Conservation (phyloP, 352 stramenopile species). For the Phytophthora megakarya region DNA sequence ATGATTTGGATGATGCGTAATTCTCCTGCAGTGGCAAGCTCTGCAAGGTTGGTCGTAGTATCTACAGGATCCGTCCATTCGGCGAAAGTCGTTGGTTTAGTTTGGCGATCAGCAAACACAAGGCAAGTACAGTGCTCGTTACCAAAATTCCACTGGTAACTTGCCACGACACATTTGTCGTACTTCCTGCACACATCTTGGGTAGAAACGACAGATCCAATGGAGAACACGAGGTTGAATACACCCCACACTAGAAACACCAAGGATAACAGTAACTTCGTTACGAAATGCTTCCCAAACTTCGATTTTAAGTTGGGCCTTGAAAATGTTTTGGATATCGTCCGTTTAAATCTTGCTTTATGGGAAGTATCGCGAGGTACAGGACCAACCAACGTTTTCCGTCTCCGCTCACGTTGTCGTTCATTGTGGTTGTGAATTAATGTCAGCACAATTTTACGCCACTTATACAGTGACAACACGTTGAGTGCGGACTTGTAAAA, state of each 20-base stretch:
- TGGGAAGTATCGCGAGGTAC: not conserved
- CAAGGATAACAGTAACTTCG: constrained; percentile 40
- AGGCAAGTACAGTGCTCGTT: constrained; percentile 40
- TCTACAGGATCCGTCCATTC: constrained; percentile 53
- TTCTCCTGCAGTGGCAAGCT: constrained; percentile 40
- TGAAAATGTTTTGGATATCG: constrained; percentile 11
- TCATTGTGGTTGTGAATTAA: constrained; percentile 43
- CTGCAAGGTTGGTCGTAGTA: constrained; percentile 31
- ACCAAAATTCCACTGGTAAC: constrained; percentile 51
- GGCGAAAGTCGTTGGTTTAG: constrained; percentile 28
- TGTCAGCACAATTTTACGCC: constrained; percentile 43
- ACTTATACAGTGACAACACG: constrained; percentile 55
- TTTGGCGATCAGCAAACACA: constrained; percentile 47
- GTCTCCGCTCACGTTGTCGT: constrained; percentile 16
- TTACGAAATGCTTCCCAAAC: constrained; percentile 15
- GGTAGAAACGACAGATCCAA: constrained; percentile 38
- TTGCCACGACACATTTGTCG: constrained; percentile 40
- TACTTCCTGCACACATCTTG: constrained; percentile 36
- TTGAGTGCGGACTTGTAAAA: constrained; percentile 48
- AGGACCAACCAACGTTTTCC: constrained; percentile 14
- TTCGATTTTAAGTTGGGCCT: constrained; percentile 8
- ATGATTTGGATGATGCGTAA: constrained; percentile 55
- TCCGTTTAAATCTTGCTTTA: constrained; percentile 4
- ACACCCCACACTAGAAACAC: constrained; percentile 37
- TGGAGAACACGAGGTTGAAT: constrained; percentile 35